phyloP scores from a whole-genome alignment of 106 monocot species.

The Acorus calamus region DNA sequence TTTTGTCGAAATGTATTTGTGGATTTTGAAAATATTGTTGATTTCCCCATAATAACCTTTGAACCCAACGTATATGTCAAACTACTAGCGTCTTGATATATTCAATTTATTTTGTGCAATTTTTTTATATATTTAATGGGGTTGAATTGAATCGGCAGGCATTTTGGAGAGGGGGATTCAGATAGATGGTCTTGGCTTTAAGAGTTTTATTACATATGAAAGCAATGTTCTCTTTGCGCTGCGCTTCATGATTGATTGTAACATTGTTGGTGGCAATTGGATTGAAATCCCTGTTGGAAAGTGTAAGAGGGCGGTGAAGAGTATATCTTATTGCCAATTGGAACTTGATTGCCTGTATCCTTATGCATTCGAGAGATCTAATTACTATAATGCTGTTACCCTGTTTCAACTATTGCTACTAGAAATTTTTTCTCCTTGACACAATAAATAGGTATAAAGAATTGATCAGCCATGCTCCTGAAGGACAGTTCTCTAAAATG shows the following conservation, averaged over 20 bases:
- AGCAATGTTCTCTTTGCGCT: conserved; percentile 98
- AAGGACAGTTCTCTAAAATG: conserved; percentile 95
- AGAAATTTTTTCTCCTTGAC: conserved; percentile 30
- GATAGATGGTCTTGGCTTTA: conserved; percentile 86
- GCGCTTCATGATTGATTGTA: conserved; percentile 95
- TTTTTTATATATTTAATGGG: neutral
- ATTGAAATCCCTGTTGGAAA: conserved; percentile 81
- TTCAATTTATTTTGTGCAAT: neutral
- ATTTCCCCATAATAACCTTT: too few species aligned
- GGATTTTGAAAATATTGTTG: too few species aligned
- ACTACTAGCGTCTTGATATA: too few species aligned
- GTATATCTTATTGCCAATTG: conserved; percentile 79
- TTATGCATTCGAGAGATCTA: conserved; percentile 4
- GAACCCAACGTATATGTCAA: too few species aligned
- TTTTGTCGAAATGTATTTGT: too few species aligned
- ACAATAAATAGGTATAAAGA: conserved; percentile 57
- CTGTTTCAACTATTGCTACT: neutral
- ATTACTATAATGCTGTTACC: neutral
- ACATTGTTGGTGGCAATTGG: conserved; percentile 98
- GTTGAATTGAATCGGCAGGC: conserved; percentile 27
- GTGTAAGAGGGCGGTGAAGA: conserved; percentile 48
- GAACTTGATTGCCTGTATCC: conserved; percentile 96
- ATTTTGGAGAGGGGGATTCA: conserved; percentile 88
- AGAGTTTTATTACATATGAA: conserved; percentile 90
- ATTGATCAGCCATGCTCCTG: conserved; percentile 82